A percentile compares a stretch with the other conserved stretches of the same genome.
These are phyloP conservation scores for Xylaria sp. DNA, from an alignment of 2,329 filamentous ascomycete genomes.

Conservation along the genomic window DNA sequence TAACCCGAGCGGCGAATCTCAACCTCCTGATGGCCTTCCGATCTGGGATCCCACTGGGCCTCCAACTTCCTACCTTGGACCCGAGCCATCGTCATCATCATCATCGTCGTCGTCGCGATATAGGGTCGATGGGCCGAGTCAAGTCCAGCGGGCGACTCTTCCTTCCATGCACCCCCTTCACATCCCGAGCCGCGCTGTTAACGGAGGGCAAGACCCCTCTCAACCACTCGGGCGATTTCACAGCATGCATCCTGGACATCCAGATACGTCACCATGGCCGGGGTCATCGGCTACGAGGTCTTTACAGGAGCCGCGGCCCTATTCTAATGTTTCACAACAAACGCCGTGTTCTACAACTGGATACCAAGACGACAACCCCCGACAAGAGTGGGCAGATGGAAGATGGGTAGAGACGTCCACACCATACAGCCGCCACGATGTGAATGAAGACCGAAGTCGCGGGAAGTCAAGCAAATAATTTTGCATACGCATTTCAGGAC, in stretches of 20 bases:
- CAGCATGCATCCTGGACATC: slow-evolving; percentile 31
- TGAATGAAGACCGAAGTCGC: slow-evolving; percentile 35
- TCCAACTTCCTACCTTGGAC: slow-evolving; percentile 49
- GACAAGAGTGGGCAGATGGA: slow-evolving; percentile 27
- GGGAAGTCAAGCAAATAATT: slow-evolving; percentile 34
- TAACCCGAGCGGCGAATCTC: slow-evolving; percentile 69
- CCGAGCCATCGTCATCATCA: slow-evolving; percentile 48
- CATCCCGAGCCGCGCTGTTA: slow-evolving; percentile 30
- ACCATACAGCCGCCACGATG: slow-evolving; percentile 31
- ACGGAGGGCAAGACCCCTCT: slow-evolving; percentile 36
- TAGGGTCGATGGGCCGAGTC: slow-evolving; percentile 40
- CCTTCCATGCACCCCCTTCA: slow-evolving; percentile 27
- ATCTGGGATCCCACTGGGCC: slow-evolving; percentile 64
- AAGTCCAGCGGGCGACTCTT: slow-evolving; percentile 25
- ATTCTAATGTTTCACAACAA: slow-evolving; percentile 33
- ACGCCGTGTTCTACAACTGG: slow-evolving; percentile 20
- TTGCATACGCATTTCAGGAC: slow-evolving; percentile 20
- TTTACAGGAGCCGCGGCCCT: slow-evolving; percentile 34
- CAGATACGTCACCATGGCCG: slow-evolving; percentile 37
- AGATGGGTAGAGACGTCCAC: slow-evolving; percentile 38
- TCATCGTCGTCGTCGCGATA: slow-evolving; percentile 44
- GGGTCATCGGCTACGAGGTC: slow-evolving; percentile 24
- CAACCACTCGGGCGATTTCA: slow-evolving; percentile 30
- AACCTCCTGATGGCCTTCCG: slow-evolving; percentile 69
- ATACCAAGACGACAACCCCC: slow-evolving; percentile 22